A percentile compares a stretch with the other conserved stretches of the same genome.
Evolutionary conservation across 306 rosid genomes (phyloP).

Genomic region (Cicer cuneatum): DNA sequence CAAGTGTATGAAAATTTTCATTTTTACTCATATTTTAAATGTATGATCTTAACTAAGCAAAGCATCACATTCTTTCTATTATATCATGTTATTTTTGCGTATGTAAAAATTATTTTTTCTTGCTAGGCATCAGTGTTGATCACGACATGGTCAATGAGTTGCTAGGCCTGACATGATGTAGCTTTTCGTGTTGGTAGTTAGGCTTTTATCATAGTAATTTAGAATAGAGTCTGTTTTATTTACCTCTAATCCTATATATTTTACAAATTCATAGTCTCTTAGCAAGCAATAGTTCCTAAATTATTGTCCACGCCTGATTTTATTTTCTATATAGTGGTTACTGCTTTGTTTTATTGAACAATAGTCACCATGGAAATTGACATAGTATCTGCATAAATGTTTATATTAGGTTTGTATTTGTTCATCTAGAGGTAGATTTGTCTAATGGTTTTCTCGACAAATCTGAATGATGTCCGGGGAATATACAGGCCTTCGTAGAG

Average conservation of each 20-base stretch:
- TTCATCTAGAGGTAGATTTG: not conserved
- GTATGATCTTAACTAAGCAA: no score
- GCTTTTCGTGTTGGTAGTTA: not conserved
- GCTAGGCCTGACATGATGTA: not conserved
- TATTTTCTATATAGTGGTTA: not conserved
- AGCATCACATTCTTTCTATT: no score
- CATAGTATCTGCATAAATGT: no score
- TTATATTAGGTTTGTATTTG: not conserved
- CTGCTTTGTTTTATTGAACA: no score
- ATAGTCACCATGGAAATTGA: not conserved
- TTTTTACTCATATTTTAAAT: no score
- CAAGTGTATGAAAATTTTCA: no score
- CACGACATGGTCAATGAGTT: not conserved
- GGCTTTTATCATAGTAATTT: not conserved
- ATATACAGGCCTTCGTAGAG: not conserved
- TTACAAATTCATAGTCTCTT: not conserved
- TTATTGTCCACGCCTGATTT: no score
- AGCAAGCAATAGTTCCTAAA: not conserved
- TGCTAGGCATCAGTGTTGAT: not conserved
- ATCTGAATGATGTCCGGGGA: not conserved
- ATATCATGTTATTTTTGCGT: not conserved
- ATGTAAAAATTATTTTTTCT: not conserved
- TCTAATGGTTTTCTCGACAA: not conserved
- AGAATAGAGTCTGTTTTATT: not conserved
- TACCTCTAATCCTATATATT: not conserved